Percentiles rank a stretch among this genome's conserved stretches.
Conservation (phyloP, 164 flowering plant species). For the Magnolia sinica region DNA sequence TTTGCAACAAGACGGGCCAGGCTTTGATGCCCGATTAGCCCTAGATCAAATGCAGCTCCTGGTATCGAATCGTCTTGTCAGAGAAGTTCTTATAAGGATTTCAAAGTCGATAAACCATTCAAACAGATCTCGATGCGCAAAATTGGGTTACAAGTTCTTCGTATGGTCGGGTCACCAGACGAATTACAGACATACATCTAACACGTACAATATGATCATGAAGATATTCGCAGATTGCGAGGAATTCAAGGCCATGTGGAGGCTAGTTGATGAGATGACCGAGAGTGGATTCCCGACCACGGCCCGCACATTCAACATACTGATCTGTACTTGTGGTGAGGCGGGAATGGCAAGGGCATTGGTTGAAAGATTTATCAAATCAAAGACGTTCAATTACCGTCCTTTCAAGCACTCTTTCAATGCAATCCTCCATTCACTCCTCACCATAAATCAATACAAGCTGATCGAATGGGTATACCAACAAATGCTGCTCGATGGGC, state of each 20-base stretch:
- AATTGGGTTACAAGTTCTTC: conserved; percentile 75
- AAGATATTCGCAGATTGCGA: conserved; percentile 71
- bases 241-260: conserved; percentile 79
- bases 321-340: conserved; percentile 79
- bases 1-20: conserved; percentile 70
- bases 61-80: conserved; percentile 55
- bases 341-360: conserved; percentile 61
- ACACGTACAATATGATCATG: conserved; percentile 68
- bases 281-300: conserved; percentile 66
- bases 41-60: conserved; percentile 43
- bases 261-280: conserved; percentile 77
- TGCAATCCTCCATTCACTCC: conserved; percentile 72
- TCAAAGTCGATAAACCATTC: conserved; percentile 35
- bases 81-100: conserved; percentile 64
- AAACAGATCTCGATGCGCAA: conserved; percentile 52
- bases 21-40: conserved; percentile 54
- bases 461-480: conserved; percentile 87
- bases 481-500: conserved; percentile 61
- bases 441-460: conserved; percentile 49
- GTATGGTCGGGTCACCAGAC: conserved; percentile 64
- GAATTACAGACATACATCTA: conserved; percentile 58
- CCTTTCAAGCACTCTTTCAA: conserved; percentile 76
- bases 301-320: conserved; percentile 69
- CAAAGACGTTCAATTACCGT: conserved; percentile 65
- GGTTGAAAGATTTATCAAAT: conserved; percentile 77